Base-by-base conservation (phyloP, 192 early-diverging fungal genomes). In the Umbelopsis sp. region DNA sequence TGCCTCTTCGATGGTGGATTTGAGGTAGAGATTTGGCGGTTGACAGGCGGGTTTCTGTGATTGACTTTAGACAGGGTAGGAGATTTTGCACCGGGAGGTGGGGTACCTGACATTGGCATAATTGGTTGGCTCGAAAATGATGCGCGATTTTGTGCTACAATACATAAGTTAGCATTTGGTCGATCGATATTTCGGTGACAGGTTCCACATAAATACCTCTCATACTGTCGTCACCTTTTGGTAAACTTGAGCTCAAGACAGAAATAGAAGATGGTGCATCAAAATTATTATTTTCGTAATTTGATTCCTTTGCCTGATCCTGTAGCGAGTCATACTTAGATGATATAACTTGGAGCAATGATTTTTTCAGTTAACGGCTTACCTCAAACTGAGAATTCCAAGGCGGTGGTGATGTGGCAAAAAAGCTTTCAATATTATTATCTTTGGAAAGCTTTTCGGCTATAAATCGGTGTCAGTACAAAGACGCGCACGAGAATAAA, bases 401-500 rank as follows among this genome's bases (percentile, higher is more conserved):
- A 20, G 89, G 86, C 16, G 91, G 91, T 25, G 91, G 90, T 1
- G 91, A 91, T 7, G 86, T 82, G 12, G 90, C 83, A 59, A 91
- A 79, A 68, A 86, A 89, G 20, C 83, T 84, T 38, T 90, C 86
- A 25, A 89, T 82, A 20, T 83, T 83, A 26, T 89, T 91, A 73
- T 85, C 75, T 25, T 62, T 62, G 4, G 56, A 62, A 8, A 34
- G 26, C 9, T 78, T 65, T 74, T 78, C 69, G 45, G 77, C 77
- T 78, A 41, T 41, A 41, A 41, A 5, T 1, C 7, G 7, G 0
- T 41, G 38, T 41, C 38, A 41, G 38, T 41, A 41, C n/a, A n/a
- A n/a, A n/a, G n/a, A n/a, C 38, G 38, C 12, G 4, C 38, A 41
- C 38, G 8, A 1, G 38, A 1, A 41, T 41, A 41, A 1, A 41